Percentiles rank a stretch among this genome's conserved stretches.
phyloP scores from a whole-genome alignment of 2,329 filamentous ascomycete species.

The Pseudogymnoascus sp. region DNA sequence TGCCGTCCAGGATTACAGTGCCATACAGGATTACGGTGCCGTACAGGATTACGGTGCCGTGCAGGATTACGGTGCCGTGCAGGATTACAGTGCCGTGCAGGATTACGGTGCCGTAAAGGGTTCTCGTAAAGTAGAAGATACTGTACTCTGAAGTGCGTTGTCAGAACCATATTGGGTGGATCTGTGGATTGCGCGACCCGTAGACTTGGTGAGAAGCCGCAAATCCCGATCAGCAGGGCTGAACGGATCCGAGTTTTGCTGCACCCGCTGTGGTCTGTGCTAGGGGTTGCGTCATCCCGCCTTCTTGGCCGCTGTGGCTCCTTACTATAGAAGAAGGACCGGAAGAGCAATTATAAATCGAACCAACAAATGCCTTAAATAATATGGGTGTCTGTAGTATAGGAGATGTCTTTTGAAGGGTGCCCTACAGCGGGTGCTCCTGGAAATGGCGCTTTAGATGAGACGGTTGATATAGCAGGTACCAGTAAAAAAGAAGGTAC shows the following conservation, averaged over 20 bases:
- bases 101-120: background rate
- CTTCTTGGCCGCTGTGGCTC: background rate
- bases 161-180: background rate
- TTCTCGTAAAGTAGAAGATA: background rate
- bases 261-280: background rate
- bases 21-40: no score
- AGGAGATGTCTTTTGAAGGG: no score
- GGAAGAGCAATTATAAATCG: background rate
- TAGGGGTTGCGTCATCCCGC: background rate
- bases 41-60: background rate
- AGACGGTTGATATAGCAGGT: no score
- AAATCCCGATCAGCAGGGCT: background rate
- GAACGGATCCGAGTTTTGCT: background rate
- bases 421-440: no score
- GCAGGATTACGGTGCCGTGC: background rate
- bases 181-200: background rate
- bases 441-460: no score
- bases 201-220: background rate
- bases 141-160: background rate
- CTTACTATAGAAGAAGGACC: background rate
- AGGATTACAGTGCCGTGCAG: background rate
- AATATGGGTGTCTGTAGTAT: background rate
- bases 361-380: background rate
- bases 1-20: no score
- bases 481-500: no score